Evolutionary conservation across 768 basidiomycete species (phyloP), one percentile per base, ranked within the genome.

Genomic region (Xerocomus brunneocitrinus): DNA sequence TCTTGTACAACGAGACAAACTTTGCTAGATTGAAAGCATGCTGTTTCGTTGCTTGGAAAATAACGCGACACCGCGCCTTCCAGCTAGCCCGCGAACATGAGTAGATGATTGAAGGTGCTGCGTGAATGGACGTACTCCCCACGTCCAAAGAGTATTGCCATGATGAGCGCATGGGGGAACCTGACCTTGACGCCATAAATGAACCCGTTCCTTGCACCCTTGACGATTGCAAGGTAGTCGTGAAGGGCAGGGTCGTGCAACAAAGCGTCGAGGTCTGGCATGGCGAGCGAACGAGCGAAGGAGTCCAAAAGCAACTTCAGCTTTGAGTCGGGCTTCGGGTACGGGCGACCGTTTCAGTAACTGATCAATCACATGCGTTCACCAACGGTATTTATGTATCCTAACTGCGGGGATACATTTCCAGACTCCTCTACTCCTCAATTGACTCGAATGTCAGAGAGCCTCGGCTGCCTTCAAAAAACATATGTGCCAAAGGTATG

Each of bases 121-220:
- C 35, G 41, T 13, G 32, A 22, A 49, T 27, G 9, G 5, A 82
- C 91, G 69, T 61, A 97, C 92, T 89, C 82, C 74, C 93, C 93
- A 45, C 87, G 81, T 31, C 93, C 92, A 64, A 98, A 98, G 39
- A 98, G 76, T 55, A 97, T 81, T 24, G 93, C 89, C 95, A 98
- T 98, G 47, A 98, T 87, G 28, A 98, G 75, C 1, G 95, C 95
- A 79, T 98, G 95, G 36, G 95, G 95, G 63, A 95, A 95, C 40
- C 93, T 76, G 57, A 95, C 87, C 73, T 93, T 92, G 61, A 87
- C 88, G 35, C 91, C 91, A 61, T 93, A 94, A 8, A 93, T 88
- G 55, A 92, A 80, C 5, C 92, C 92, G 66, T 93, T 93, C 39
- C 91, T 81, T 31, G 92, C 90, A 41, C 97, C 95, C 69, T 99